Evolutionary conservation across 192 early-diverging fungal genomes (phyloP).

Genomic region (Chytriomyces confervae): DNA sequence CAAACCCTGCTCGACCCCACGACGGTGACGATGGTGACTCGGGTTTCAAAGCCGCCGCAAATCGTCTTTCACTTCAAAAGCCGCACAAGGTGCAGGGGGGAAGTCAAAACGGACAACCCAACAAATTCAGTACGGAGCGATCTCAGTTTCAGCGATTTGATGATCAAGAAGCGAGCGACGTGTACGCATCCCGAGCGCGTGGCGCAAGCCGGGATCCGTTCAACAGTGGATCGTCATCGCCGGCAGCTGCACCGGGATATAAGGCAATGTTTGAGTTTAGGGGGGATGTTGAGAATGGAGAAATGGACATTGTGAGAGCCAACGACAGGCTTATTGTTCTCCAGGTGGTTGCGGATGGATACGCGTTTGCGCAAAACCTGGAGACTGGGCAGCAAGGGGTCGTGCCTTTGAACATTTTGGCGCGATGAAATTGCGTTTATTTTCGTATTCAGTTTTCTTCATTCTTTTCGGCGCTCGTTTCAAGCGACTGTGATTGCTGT

Average conservation of each 20-base stretch:
- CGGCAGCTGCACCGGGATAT: conserved; percentile 7
- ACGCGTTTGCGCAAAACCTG: conserved; percentile 22
- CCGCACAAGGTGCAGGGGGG: background rate
- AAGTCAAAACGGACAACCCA: background rate
- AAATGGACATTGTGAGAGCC: conserved; percentile 23
- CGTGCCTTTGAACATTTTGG: conserved; percentile 25
- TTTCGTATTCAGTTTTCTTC: background rate
- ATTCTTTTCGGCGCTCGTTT: background rate
- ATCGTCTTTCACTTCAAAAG: background rate
- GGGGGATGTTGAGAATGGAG: background rate
- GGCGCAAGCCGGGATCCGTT: conserved; percentile 19
- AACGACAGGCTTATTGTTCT: conserved; percentile 23
- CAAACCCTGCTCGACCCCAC: conserved; percentile 1
- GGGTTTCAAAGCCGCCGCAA: background rate
- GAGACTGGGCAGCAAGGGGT: conserved; percentile 24
- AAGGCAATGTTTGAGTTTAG: conserved; percentile 24
- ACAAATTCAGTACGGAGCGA: background rate
- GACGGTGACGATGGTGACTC: background rate
- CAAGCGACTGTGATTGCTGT: background rate
- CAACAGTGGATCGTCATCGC: background rate
- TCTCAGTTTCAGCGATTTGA: conserved; percentile 25
- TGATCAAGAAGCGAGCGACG: background rate
- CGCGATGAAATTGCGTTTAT: conserved; percentile 3
- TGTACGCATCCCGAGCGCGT: background rate
- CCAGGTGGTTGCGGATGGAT: conserved; percentile 21